A percentile compares a stretch with the other conserved stretches of the same genome.
Evolutionary conservation across 106 monocot genomes (phyloP).

Genomic region (Amphibolis antarctica): DNA sequence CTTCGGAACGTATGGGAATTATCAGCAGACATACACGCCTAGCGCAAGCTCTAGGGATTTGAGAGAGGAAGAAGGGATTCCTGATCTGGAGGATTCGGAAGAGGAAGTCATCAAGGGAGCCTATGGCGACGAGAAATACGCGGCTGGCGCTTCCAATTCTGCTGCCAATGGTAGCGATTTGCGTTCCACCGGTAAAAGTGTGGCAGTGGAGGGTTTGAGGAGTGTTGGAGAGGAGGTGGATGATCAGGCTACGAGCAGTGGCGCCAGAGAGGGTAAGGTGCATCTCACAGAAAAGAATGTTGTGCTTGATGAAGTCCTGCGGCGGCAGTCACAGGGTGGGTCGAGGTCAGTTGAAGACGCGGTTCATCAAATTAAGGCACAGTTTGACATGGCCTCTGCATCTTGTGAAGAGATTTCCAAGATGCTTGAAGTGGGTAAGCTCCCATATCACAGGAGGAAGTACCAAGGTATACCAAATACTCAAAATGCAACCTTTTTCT

Average conservation of each 20-base stretch:
- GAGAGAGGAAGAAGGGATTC: slow-evolving; percentile 90
- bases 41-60: slow-evolving; percentile 69
- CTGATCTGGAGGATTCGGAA: slow-evolving; percentile 70
- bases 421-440: slow-evolving; percentile 30
- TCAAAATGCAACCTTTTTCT: neutral
- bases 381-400: slow-evolving; percentile 19
- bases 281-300: slow-evolving; percentile 11
- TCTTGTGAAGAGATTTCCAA: slow-evolving; percentile 10
- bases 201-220: slow-evolving; percentile 12
- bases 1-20: slow-evolving; percentile 36
- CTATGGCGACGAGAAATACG: slow-evolving; percentile 41
- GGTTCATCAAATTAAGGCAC: slow-evolving; percentile 14
- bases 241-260: slow-evolving; percentile 3
- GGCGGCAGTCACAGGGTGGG: neutral
- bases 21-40: slow-evolving; percentile 41
- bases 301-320: slow-evolving; percentile 5
- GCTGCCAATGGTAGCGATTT: neutral
- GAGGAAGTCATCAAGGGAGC: slow-evolving; percentile 58
- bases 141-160: slow-evolving; percentile 9
- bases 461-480: slow-evolving; percentile 19
- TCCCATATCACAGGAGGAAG: slow-evolving; percentile 12
- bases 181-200: slow-evolving; percentile 34
- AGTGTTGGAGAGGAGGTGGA: slow-evolving; percentile 5
- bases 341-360: slow-evolving; percentile 20
- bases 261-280: slow-evolving; percentile 1